Evolutionary conservation across 139 green algal genomes (phyloP).

Genomic region (Volvox reticuliferus): DNA sequence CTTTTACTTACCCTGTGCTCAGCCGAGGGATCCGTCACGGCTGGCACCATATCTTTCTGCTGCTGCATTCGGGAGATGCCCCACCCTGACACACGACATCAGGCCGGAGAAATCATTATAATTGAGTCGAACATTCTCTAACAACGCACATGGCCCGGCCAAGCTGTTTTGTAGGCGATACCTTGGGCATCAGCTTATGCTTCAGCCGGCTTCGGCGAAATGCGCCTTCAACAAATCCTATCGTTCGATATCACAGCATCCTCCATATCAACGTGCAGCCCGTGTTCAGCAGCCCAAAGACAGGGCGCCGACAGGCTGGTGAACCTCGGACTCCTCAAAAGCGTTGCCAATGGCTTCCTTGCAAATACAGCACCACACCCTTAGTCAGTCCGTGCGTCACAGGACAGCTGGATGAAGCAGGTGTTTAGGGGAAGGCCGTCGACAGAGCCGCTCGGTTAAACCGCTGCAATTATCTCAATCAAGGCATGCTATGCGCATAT

Average conservation of each 20-base stretch:
- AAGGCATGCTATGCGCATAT: too few species aligned
- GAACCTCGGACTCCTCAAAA: not conserved
- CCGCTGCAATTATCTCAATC: too few species aligned
- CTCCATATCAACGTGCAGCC: not conserved
- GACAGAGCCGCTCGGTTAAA: too few species aligned
- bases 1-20: conserved; percentile 21
- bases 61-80: not conserved
- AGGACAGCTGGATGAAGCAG: not conserved
- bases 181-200: conserved; percentile 13
- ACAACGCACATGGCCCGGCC: not conserved
- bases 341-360: not conserved
- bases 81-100: not conserved
- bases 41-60: conserved; percentile 22
- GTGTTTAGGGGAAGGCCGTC: not conserved
- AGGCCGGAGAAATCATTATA: not conserved
- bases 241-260: not conserved
- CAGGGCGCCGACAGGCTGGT: not conserved
- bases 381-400: not conserved
- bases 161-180: not conserved
- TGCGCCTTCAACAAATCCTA: not conserved
- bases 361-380: not conserved
- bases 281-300: not conserved
- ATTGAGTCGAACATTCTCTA: not conserved
- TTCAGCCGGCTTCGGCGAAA: not conserved
- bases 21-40: not conserved